Base-by-base conservation (phyloP, 495 filamentous ascomycete genomes). In the Margaritispora aquatica region DNA sequence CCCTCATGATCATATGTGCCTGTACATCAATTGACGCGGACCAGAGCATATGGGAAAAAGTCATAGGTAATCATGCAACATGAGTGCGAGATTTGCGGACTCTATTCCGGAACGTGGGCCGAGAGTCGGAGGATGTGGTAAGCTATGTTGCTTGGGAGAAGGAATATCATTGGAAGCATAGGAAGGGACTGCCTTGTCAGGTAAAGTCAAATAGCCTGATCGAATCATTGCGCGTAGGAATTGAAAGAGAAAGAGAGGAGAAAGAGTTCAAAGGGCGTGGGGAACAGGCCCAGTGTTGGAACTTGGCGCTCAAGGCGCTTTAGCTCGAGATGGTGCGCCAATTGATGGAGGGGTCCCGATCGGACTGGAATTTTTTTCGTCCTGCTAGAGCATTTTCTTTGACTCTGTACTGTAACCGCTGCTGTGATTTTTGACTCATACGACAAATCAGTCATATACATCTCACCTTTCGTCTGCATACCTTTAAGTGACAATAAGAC, bases 261-360 rank as follows among this genome's bases (percentile, higher is more conserved):
- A 51, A 51, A 51, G 8, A 23, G n/a, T n/a, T n/a, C n/a, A n/a
- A 27, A 52, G 24, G 50, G 50, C 50, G 50, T 52, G 50, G 24
- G 24, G 24, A 29, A 24, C n/a, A n/a, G n/a, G n/a, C n/a, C n/a
- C 17, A 19, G 50, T 17, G 24, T 29, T 19, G 38, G 38, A 44
- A 44, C 38, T 44, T 44, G 38, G 38, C 38, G 38, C 38, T 44
- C 19, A 15, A 44, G 38, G 38, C 38, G 38, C 38, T 44, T 44
- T 44, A 44, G 38, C 38, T 44, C 38, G 8, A 44, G 38, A 44
- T 44, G 38, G 38, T 44, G 38, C 38, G 38, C 38, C 38, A 44
- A 44, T 44, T 44, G 38, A 44, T 44, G 15, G 38, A 44, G 38
- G 38, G 38, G 38, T 44, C 38, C 38, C 38, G 38, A 44, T 44